Evolutionary conservation across 169 alveolate species (phyloP).

Genomic region (Nephromyces sp.): DNA sequence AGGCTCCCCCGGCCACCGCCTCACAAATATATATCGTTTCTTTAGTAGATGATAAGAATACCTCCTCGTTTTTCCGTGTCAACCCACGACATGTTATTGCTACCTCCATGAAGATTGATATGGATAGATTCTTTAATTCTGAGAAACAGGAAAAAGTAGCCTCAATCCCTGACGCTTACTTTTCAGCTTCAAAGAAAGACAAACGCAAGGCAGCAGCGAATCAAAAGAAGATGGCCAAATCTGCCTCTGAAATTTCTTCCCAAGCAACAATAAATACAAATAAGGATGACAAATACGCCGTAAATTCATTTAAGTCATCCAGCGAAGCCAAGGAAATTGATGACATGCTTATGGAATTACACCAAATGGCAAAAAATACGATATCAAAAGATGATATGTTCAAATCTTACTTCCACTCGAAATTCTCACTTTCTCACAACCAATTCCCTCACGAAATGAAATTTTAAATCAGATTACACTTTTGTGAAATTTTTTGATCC

Average conservation of each 20-base stretch:
- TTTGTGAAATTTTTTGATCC: too few relatives aligned
- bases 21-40: slow-evolving; percentile 88
- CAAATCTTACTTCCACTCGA: slow-evolving; percentile 39
- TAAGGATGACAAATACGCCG: too few relatives aligned
- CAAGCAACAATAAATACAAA: too few relatives aligned
- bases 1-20: not conserved
- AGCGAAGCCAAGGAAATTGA: too few relatives aligned
- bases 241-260: too few relatives aligned
- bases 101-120: slow-evolving; percentile 81
- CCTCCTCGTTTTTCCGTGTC: slow-evolving; percentile 94
- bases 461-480: slow-evolving; percentile 19
- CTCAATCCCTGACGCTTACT: not conserved
- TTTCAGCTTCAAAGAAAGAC: not conserved
- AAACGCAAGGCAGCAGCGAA: too few relatives aligned
- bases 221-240: too few relatives aligned
- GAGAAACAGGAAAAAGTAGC: not conserved
- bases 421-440: slow-evolving; percentile 35
- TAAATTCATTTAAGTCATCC: too few relatives aligned
- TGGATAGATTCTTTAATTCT: not conserved
- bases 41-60: slow-evolving; percentile 90
- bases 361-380: too few relatives aligned
- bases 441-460: slow-evolving; percentile 43
- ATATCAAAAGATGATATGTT: slow-evolving; percentile 29
- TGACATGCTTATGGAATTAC: too few relatives aligned
- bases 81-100: slow-evolving; percentile 89